A percentile compares a stretch with the other conserved stretches of the same genome.
Conservation (phyloP, 306 rosid species). For the Vigna angularis region DNA sequence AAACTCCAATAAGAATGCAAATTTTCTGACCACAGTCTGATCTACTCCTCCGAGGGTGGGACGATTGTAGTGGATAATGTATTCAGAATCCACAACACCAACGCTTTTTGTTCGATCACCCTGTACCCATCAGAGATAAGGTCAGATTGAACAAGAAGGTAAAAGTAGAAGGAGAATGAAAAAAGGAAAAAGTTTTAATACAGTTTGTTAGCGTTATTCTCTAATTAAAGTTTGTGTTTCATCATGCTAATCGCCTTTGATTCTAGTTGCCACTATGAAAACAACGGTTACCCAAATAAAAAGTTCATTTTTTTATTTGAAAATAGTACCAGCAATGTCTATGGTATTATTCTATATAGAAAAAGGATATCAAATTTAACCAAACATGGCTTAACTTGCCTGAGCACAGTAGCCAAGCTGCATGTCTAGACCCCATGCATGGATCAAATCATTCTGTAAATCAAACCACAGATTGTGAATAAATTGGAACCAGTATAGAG, state of each 20-base stretch:
- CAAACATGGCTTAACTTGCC: constrained; percentile 60
- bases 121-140: constrained; percentile 50
- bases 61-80: constrained; percentile 74
- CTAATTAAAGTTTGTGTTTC: not conserved
- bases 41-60: constrained; percentile 93
- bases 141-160: constrained; percentile 37
- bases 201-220: not conserved
- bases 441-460: constrained; percentile 87
- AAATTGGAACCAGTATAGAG: constrained; percentile 18
- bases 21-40: constrained; percentile 50
- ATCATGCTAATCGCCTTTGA: not conserved
- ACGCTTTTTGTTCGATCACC: constrained; percentile 83
- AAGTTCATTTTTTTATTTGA: not conserved
- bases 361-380: constrained; percentile 30
- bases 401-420: constrained; percentile 95
- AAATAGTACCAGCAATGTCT: not conserved
- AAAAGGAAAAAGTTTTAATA: not conserved
- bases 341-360: not conserved
- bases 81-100: constrained; percentile 95
- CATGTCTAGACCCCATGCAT: constrained; percentile 97
- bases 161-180: not conserved
- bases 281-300: not conserved
- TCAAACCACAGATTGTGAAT: constrained; percentile 23
- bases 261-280: not conserved
- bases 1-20: constrained; percentile 16